Evolutionary conservation across 257 asterid species (phyloP).

Genomic region (Solanum clarkiae): DNA sequence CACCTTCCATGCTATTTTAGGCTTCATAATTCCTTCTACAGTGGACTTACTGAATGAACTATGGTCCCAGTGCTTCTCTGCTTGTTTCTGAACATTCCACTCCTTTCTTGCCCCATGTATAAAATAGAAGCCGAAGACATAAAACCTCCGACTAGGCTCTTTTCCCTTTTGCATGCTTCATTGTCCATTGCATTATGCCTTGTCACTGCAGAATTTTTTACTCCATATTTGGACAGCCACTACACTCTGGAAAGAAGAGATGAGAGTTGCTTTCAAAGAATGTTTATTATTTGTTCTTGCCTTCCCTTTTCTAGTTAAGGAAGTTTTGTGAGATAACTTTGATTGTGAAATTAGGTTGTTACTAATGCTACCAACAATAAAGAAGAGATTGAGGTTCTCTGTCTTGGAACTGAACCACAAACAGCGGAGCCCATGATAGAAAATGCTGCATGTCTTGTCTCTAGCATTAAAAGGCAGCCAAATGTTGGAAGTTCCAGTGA

Average conservation of each 20-base stretch:
- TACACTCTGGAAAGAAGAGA: not conserved
- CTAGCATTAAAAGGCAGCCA: slow-evolving; percentile 18
- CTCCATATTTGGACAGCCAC: not conserved
- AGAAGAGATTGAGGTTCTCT: slow-evolving; percentile 18
- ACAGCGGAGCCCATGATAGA: slow-evolving; percentile 24
- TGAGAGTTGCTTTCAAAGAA: not conserved
- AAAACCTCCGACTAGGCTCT: not conserved
- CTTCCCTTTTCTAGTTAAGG: not conserved
- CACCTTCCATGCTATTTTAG: not conserved
- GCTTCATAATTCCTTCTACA: not conserved
- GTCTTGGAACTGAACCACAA: slow-evolving; percentile 21
- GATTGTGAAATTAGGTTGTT: slow-evolving; percentile 27
- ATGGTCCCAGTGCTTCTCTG: not conserved
- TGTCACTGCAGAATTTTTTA: not conserved
- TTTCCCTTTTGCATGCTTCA: not conserved
- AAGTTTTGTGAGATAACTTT: not conserved
- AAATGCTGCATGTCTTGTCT: slow-evolving; percentile 12
- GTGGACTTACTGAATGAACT: not conserved
- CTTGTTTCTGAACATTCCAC: not conserved
- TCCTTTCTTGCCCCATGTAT: not conserved
- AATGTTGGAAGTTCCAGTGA: slow-evolving; percentile 20
- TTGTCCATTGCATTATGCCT: not conserved
- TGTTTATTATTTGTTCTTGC: not conserved
- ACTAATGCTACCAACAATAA: slow-evolving; percentile 18
- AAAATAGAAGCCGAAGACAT: not conserved